A percentile compares a stretch with the other conserved stretches of the same genome.
Evolutionary conservation across 805 yeast species (phyloP).

Genomic region (Zygoascus biomembranicola): DNA sequence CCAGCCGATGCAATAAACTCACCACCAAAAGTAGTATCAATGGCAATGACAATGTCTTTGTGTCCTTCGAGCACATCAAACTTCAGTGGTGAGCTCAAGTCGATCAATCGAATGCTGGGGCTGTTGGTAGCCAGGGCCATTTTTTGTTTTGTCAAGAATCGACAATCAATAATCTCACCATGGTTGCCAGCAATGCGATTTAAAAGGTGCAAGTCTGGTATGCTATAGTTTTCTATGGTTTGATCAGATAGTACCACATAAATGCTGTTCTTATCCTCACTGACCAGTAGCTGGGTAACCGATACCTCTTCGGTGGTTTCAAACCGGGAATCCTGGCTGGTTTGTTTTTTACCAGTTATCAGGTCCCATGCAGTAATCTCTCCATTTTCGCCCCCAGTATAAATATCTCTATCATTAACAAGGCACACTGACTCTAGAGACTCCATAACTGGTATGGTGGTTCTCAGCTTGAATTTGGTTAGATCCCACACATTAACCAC

Average conservation of each 20-base stretch:
- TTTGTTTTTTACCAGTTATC: constrained; percentile 39
- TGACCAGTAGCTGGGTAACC: constrained; percentile 44
- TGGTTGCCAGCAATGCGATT: constrained; percentile 82
- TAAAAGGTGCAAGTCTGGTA: constrained; percentile 33
- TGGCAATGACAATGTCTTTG: constrained; percentile 68
- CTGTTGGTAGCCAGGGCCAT: constrained; percentile 92
- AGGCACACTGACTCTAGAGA: constrained; percentile 32
- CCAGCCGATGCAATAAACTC: constrained; percentile 87
- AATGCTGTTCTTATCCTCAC: constrained; percentile 25
- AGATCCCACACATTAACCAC: constrained; percentile 51
- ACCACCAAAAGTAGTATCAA: constrained; percentile 76
- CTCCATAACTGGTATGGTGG: constrained; percentile 65
- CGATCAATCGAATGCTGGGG: constrained; percentile 69
- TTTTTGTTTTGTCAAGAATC: constrained; percentile 57
- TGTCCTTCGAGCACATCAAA: constrained; percentile 71
- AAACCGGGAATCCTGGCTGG: constrained; percentile 24
- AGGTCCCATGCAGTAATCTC: constrained; percentile 54
- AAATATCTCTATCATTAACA: constrained; percentile 15
- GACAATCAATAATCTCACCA: constrained; percentile 84
- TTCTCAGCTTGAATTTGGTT: constrained; percentile 45
- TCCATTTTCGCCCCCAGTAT: constrained; percentile 7
- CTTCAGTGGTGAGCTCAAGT: constrained; percentile 39
- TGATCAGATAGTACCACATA: constrained; percentile 74
- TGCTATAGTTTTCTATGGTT: constrained; percentile 50
- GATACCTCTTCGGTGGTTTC: constrained; percentile 56